phyloP scores from a whole-genome alignment of 371 early-diverging fungal genomes.

The Mortierella sp. region DNA sequence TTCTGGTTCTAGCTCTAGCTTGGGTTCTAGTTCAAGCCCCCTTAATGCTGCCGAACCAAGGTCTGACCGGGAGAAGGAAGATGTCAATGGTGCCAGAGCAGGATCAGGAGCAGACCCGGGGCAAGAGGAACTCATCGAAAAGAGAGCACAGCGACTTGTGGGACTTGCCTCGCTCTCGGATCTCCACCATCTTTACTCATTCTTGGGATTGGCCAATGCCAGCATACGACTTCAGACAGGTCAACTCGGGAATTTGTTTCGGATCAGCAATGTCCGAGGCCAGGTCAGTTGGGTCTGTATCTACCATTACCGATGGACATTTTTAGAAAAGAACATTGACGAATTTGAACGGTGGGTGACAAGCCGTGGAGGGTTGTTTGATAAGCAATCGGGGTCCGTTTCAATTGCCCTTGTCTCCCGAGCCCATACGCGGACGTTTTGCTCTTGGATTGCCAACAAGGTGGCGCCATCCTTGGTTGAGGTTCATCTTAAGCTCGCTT shows the following conservation, averaged over 20 bases:
- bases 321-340: conserved; percentile 40
- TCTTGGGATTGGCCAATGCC: conserved; percentile 27
- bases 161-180: conserved; percentile 31
- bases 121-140: too few relatives aligned
- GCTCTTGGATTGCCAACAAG: conserved; percentile 44
- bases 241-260: conserved; percentile 38
- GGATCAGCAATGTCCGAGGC: conserved; percentile 33
- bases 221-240: conserved; percentile 20
- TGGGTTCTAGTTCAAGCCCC: too few relatives aligned
- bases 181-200: conserved; percentile 40
- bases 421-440: conserved; percentile 33
- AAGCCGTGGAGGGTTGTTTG: conserved; percentile 36
- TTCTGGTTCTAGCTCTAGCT: too few relatives aligned
- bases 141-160: too few relatives aligned
- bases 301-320: conserved; percentile 50
- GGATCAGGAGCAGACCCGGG: too few relatives aligned
- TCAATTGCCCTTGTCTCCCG: conserved; percentile 36
- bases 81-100: too few relatives aligned
- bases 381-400: conserved; percentile 45
- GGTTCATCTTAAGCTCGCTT: conserved; percentile 43
- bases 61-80: too few relatives aligned
- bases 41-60: too few relatives aligned
- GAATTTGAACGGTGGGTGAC: conserved; percentile 45
- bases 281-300: conserved; percentile 46
- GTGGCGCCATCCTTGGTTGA: conserved; percentile 44